Base-by-base conservation (phyloP, 2,329 filamentous ascomycete genomes). In the Thielaviopsis musarum region DNA sequence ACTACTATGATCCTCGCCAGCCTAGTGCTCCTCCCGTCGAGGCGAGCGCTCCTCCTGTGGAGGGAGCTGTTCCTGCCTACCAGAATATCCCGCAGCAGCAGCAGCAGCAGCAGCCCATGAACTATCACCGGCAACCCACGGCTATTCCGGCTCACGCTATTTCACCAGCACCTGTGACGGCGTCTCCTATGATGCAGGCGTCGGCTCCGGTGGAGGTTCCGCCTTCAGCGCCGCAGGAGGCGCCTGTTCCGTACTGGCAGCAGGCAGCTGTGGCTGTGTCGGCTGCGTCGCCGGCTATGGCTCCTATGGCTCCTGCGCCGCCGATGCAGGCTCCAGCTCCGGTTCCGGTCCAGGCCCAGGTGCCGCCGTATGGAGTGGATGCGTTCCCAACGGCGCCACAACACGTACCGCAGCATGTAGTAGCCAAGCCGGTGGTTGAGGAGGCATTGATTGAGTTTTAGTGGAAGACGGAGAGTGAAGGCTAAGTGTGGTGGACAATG, bases 391-490 rank as follows among this genome's bases (percentile, higher is more conserved):
- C 79, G 2, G 81, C 80, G 28, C 82, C 83, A 17, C 79, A 83
- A 61, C 80, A 84, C 68, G 76, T 80, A 28, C 81, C 79, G 13
- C 71, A 72, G 57, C 76, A 71, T 56, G 72, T 73, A 52, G 71
- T 70, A 2, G 62, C 67, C 49, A 57, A 76, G 66, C 79, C 78
- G 15, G 77, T 74, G 0, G 77, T 85, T 54, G 87, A 91, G 70
- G 88, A 91, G 70, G 85, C 83, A 61, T 71, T 93, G 66, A 93
- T 93, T 70, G 88, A 93, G 51, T 55, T 62, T 41, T 59, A 61
- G 49, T 34, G 21, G 19, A n/a, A 17, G 28, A n/a, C 3, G 22
- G 34, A 34, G 34, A 2, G 49, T 7, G 17, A 52, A 19, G 15
- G 15, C 7, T 9, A n/a, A 38, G 38, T 22, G 12, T 49, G 12